Base-by-base conservation (phyloP, 2,329 filamentous ascomycete species). In the Phaeosphaeria sp. region DNA sequence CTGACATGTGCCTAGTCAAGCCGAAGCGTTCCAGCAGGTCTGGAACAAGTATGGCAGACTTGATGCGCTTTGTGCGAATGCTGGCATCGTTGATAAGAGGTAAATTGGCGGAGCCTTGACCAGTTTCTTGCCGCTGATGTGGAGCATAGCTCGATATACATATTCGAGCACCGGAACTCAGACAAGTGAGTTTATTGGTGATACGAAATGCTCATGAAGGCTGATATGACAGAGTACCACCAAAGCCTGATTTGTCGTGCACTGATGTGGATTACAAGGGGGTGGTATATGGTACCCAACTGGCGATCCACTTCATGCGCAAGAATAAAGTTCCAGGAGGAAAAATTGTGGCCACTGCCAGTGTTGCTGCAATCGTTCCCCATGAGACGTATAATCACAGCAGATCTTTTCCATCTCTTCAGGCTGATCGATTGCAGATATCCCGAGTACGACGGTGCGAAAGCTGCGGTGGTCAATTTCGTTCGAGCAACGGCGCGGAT, bases 221-320 rank as follows among this genome's bases (percentile, higher is more conserved):
- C 41, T 42, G 54, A 48, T n/a, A 18, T 27, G 15, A n/a, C 17
- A 69, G 65, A 41, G 71, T 83, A 27, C 82, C 82, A 1, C 77
- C 80, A 0, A 77, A 77, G 57, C 83, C 82, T 0, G 76, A 84
- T 59, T 62, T 82, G 2, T 53, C 64, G 0, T 79, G 78, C 52
- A 84, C 82, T 1, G 82, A 85, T 60, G 69, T 83, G n/a, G 78
- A 82, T 64, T 81, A 80, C 70, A 85, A 84, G 67, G 81, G 80
- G 3, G 77, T 85, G 1, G 67, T 85, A 0, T 84, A 84, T 54
- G 81, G 82, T 5, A 81, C 78, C 1, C 77, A 80, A 59, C 73
- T 85, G 11, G 82, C 83, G 1, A 81, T 79, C 10, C 82, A 85
- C 60, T 85, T 84, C 67, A 85, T 85, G 83, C 74, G 82, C 13